Base-by-base conservation (phyloP, 164 flowering plant species). In the Chimonanthus salicifolius region DNA sequence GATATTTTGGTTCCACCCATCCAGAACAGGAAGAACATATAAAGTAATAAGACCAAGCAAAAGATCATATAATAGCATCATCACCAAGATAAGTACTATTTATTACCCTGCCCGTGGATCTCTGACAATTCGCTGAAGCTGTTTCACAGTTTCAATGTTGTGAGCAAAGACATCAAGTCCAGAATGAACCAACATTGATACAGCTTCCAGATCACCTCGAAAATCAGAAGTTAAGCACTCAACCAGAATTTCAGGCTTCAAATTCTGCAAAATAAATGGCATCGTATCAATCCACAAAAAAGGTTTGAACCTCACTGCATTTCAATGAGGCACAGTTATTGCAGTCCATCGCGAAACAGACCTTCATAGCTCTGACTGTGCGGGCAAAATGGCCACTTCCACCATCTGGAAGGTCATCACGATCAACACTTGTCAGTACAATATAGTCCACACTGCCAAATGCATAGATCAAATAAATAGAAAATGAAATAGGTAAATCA, bases 81-180 rank as follows among this genome's bases (percentile, higher is more conserved):
- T 4, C 10, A 51, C 64, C 2, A 66, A 4, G 71, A 74, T 44
- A 7, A 68, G 47, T 62, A 18, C 46, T 50, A 50, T 49, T 76
- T 78, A 87, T 81, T 73, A 92, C 98, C 98, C 97, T 20, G 98
- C 97, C 58, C 96, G 83, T 75, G 95, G 96, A 83, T 94, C 99
- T 80, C 99, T 86, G 46, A 94, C 98, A 74, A 92, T 82, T 72
- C 94, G 79, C 79, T 94, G 99, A 49, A 94, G 97, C 67, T 96
- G 86, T 79, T 87, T 90, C 65, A 94, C 99, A 78, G 99, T 94
- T 81, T 94, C 99, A 79, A 91, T 78, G 71, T 94, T 94, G 83
- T 94, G 99, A 62, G 99, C 99, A 82, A 94, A 92, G 9, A 94
- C 99, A 88, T 94, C 99, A 68, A 94, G 83, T 51, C 98, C 98